Evolutionary conservation across 768 basidiomycete genomes (phyloP).

Genomic region (Podaxis sp.): DNA sequence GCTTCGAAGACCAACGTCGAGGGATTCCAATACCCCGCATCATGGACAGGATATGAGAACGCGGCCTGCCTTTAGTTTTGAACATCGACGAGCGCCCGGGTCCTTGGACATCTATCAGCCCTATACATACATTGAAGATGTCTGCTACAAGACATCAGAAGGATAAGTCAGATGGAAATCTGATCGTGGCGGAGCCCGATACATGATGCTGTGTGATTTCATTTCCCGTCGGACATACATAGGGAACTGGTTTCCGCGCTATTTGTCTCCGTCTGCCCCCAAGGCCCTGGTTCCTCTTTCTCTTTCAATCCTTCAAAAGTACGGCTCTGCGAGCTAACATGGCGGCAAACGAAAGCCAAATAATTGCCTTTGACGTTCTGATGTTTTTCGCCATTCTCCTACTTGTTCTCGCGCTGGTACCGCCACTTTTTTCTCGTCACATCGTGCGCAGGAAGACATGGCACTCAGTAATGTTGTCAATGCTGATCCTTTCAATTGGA

Average conservation of each 20-base stretch:
- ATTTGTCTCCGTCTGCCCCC: not conserved
- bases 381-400: slow-evolving; percentile 11
- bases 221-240: slow-evolving; percentile 1
- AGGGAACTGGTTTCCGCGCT: not conserved
- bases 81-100: too few species aligned
- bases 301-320: not conserved
- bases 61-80: too few species aligned
- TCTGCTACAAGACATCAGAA: too few species aligned
- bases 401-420: slow-evolving; percentile 10
- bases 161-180: not conserved
- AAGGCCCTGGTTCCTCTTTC: not conserved
- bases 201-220: slow-evolving; percentile 4
- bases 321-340: slow-evolving; percentile 12
- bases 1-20: too few species aligned
- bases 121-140: too few species aligned
- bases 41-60: too few species aligned
- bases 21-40: too few species aligned
- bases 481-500: slow-evolving; percentile 2
- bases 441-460: slow-evolving; percentile 14
- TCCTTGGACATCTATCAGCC: too few species aligned
- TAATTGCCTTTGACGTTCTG: slow-evolving; percentile 11
- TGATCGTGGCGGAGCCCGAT: not conserved
- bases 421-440: slow-evolving; percentile 8
- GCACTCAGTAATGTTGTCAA: slow-evolving; percentile 8
- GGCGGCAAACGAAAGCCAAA: not conserved